A percentile compares a stretch with the other conserved stretches of the same genome.
Evolutionary conservation across 2,329 filamentous ascomycete genomes (phyloP).

Genomic region (Pseudogymnoascus sp.): DNA sequence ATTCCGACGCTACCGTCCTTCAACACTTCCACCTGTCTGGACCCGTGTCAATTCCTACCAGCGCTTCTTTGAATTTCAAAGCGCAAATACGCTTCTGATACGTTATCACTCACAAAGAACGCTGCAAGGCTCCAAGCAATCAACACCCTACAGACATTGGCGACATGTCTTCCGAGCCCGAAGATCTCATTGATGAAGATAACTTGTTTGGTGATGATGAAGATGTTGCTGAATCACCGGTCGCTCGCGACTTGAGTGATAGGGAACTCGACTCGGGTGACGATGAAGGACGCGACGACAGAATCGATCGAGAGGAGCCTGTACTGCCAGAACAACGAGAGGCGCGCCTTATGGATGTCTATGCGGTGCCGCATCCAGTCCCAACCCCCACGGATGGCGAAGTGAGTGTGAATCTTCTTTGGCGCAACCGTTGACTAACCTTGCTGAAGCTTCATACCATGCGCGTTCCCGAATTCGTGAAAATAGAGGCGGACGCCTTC

Average conservation of each 20-base stretch:
- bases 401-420: conserved; percentile 39
- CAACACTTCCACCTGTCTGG: neutral
- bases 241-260: conserved; percentile 43
- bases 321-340: conserved; percentile 33
- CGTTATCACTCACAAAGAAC: neutral
- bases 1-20: neutral
- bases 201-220: conserved; percentile 58
- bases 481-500: conserved; percentile 62
- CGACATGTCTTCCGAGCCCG: conserved; percentile 19
- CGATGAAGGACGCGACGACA: conserved; percentile 58
- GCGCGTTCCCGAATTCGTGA: conserved; percentile 66
- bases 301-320: conserved; percentile 36
- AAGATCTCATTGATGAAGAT: conserved; percentile 43
- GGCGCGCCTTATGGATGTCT: conserved; percentile 55
- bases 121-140: neutral
- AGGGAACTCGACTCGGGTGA: conserved; percentile 57
- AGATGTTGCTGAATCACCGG: conserved; percentile 19
- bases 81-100: neutral
- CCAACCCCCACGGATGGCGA: conserved; percentile 66
- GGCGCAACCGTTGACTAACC: conserved; percentile 17
- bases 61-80: neutral
- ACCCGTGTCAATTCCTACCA: neutral
- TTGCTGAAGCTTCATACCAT: conserved; percentile 56
- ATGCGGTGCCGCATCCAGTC: conserved; percentile 61
- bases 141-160: neutral